phyloP scores from a whole-genome alignment of 257 asterid species.

The Forsythia suspensa region DNA sequence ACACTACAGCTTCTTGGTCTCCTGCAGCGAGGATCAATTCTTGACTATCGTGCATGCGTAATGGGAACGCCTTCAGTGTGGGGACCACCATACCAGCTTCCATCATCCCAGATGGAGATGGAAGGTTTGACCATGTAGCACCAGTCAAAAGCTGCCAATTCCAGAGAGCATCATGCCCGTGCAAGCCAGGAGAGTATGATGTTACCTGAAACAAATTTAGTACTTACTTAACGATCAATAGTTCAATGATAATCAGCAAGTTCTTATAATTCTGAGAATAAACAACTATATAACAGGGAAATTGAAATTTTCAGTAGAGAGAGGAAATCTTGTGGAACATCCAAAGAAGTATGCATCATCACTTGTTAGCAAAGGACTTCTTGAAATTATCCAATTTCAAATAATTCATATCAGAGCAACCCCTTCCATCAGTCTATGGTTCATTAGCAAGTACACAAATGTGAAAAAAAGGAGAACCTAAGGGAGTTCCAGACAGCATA shows the following conservation, averaged over 20 bases:
- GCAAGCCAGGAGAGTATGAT: constrained; percentile 88
- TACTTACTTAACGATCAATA: background rate
- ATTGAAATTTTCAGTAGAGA: background rate
- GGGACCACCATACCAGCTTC: constrained; percentile 69
- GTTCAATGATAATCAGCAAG: background rate
- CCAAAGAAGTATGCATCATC: background rate
- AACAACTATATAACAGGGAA: background rate
- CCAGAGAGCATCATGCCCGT: constrained; percentile 90
- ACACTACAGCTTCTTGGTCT: constrained; percentile 82
- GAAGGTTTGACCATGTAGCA: constrained; percentile 94
- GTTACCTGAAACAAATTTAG: constrained; percentile 58
- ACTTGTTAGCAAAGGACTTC: background rate
- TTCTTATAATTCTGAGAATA: background rate
- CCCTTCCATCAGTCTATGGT: constrained; percentile 5
- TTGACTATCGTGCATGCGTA: constrained; percentile 70
- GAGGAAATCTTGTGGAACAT: background rate
- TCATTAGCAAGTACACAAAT: background rate
- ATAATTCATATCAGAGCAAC: background rate
- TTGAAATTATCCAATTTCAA: background rate
- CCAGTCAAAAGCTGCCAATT: constrained; percentile 90
- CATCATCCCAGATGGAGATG: constrained; percentile 77
- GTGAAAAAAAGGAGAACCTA: background rate
- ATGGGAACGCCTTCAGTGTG: constrained; percentile 70
- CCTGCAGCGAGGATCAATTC: constrained; percentile 85
- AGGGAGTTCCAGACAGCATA: constrained; percentile 25